Percentiles rank a stretch among this genome's conserved stretches.
phyloP scores from a whole-genome alignment of 768 basidiomycete genomes.

The Podaxis carcinomalis region DNA sequence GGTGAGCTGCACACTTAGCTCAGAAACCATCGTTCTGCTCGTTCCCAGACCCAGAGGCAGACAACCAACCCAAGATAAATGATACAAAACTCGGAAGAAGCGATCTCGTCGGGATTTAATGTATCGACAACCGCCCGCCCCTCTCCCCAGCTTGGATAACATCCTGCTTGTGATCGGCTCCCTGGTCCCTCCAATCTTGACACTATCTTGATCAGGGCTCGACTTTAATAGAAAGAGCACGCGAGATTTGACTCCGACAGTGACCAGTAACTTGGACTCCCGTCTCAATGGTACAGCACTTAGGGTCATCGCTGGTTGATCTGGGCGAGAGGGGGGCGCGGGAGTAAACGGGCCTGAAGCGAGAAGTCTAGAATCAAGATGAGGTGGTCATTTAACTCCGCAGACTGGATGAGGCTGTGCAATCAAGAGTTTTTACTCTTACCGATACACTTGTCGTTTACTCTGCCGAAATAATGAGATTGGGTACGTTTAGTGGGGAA shows the following conservation, averaged over 20 bases:
- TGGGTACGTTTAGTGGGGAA: constrained; percentile 51
- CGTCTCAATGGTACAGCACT: not conserved
- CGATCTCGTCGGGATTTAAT: constrained; percentile 52
- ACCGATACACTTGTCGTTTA: constrained; percentile 45
- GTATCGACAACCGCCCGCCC: constrained; percentile 18
- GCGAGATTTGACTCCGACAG: not conserved
- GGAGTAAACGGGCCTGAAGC: constrained; percentile 24
- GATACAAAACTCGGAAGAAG: constrained; percentile 62
- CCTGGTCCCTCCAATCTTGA: constrained; percentile 16
- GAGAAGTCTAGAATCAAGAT: constrained; percentile 35
- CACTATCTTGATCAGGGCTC: constrained; percentile 17
- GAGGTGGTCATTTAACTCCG: constrained; percentile 29
- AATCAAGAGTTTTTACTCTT: constrained; percentile 48
- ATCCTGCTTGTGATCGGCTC: constrained; percentile 37
- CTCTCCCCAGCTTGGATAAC: constrained; percentile 49
- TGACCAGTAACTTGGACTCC: constrained; percentile 1
- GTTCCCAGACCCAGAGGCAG: constrained; percentile 45
- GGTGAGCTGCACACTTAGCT: constrained; percentile 37
- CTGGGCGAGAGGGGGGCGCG: constrained; percentile 32
- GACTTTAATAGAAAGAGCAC: not conserved
- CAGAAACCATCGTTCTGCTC: constrained; percentile 54
- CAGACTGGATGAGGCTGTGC: constrained; percentile 30
- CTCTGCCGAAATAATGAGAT: constrained; percentile 47
- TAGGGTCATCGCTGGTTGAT: constrained; percentile 25
- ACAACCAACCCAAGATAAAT: constrained; percentile 51